These are phyloP conservation scores for Mycena citricolor DNA, from an alignment of 1,284 basidiomycete species.

Conservation along the genomic window DNA sequence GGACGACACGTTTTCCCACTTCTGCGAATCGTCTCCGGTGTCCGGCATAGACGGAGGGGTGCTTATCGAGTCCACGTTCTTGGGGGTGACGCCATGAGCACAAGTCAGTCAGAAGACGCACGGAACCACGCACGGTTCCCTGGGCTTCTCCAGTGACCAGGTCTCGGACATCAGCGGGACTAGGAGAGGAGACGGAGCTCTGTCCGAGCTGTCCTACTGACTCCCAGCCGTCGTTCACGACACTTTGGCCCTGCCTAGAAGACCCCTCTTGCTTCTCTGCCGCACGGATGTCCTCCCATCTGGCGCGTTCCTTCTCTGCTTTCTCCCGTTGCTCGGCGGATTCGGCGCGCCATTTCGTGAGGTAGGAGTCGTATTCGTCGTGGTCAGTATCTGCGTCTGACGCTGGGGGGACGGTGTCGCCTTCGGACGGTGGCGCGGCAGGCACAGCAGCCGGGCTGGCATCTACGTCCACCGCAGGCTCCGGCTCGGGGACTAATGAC, in stretches of 20 bases:
- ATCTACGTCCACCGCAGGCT: background rate
- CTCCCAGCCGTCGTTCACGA: constrained; percentile 52
- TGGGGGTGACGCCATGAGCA: constrained; percentile 7
- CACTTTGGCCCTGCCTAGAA: constrained; percentile 19
- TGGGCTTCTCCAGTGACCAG: constrained; percentile 42
- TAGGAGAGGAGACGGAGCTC: constrained; percentile 25
- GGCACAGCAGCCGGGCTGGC: constrained; percentile 5
- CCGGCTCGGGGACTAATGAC: constrained; percentile 13
- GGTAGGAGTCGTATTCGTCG: constrained; percentile 65
- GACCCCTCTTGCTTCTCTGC: constrained; percentile 43
- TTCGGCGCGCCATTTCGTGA: constrained; percentile 71
- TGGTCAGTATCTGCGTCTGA: constrained; percentile 36
- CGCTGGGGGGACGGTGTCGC: constrained; percentile 23
- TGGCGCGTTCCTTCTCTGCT: constrained; percentile 69
- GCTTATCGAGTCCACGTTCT: constrained; percentile 13
- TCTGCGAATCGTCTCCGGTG: constrained; percentile 50
- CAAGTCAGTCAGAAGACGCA: constrained; percentile 9
- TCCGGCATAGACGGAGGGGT: constrained; percentile 34
- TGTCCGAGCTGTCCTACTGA: constrained; percentile 35
- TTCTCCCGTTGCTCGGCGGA: constrained; percentile 73
- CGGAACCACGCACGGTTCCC: constrained; percentile 30
- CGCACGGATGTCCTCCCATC: constrained; percentile 61
- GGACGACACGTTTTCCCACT: constrained; percentile 69
- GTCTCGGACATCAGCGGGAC: constrained; percentile 45
- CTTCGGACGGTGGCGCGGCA: constrained; percentile 17